Evolutionary conservation across 1,284 basidiomycete genomes (phyloP).

Genomic region (Thecaphora frezii): DNA sequence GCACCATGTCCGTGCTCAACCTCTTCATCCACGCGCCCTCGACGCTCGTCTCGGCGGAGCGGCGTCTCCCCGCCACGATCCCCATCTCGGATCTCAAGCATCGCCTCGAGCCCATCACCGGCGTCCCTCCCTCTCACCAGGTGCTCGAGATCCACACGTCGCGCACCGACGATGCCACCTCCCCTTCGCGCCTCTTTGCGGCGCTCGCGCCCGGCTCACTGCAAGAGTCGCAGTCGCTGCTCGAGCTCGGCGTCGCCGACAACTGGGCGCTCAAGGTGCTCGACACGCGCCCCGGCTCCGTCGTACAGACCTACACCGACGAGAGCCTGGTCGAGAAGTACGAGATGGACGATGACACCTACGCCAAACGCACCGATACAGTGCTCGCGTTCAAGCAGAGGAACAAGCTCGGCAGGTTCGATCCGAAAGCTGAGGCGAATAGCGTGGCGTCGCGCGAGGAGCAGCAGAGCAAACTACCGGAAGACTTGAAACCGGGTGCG

Average conservation of each 20-base stretch:
- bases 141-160: conserved; percentile 64
- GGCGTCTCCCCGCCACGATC: conserved; percentile 33
- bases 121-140: conserved; percentile 66
- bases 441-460: conserved; percentile 16
- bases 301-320: conserved; percentile 80
- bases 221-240: conserved; percentile 71
- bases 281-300: conserved; percentile 57
- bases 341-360: conserved; percentile 80
- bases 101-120: conserved; percentile 87
- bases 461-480: conserved; percentile 17
- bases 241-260: conserved; percentile 71
- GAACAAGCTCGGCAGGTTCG: conserved; percentile 87
- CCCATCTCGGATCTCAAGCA: conserved; percentile 63
- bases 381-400: conserved; percentile 86
- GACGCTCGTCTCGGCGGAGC: conserved; percentile 40
- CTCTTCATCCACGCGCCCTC: conserved; percentile 47
- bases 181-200: conserved; percentile 64
- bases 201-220: conserved; percentile 63
- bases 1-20: conserved; percentile 39
- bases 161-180: conserved; percentile 24
- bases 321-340: conserved; percentile 87
- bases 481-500: conserved; percentile 68
- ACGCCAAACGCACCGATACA: conserved; percentile 73
- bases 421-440: conserved; percentile 57
- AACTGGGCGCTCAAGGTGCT: conserved; percentile 74